Evolutionary conservation across 2,329 filamentous ascomycete species (phyloP), one percentile per base, ranked within the genome.

Genomic region (Alternaria gansuensis): DNA sequence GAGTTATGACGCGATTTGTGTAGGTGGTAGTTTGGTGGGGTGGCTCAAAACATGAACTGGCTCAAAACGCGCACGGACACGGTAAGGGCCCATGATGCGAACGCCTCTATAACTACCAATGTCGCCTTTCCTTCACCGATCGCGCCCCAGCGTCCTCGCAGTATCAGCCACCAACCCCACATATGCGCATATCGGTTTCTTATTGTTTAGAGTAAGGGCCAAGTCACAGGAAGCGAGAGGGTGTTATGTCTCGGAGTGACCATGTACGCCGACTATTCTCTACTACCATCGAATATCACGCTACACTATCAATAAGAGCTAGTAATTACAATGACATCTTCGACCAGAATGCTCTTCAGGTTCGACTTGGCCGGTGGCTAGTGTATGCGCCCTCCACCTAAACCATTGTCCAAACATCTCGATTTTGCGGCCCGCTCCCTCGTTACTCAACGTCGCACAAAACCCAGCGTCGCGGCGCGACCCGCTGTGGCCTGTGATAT

Each of bases 381-480:
- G 3, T 26, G 39, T n/a, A 13, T 36, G 21, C 3, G 28, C 5
- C 13, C 14, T 45, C 4, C 21, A 7, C 13, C 23, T 29, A 31
- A 43, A 14, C 23, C 31, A 2, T 11, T 0, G 4, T 31, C 26
- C 10, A 24, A 6, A 39, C 8, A 11, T 39, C 3, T 34, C 37
- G 21, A 50, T 24, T 14, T 37, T 3, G 7, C 39, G 26, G 49
- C 36, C 44, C 34, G 23, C 31, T 34, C 23, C 37, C 9, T 37
- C n/a, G 49, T 57, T 54, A 43, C 34, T 31, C 29, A 55, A 21
- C 34, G 63, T 69, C 31, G 60, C 61, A 66, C 63, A 31, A 23
- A 51, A 62, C 60, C 57, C 63, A 46, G 45, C 51, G 40, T 44
- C 51, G 58, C 57, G 65, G 63, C 53, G 45, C 44, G 51, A 17